Conservation (phyloP, 371 early-diverging fungal genomes). For the Blakeslea trispora region DNA sequence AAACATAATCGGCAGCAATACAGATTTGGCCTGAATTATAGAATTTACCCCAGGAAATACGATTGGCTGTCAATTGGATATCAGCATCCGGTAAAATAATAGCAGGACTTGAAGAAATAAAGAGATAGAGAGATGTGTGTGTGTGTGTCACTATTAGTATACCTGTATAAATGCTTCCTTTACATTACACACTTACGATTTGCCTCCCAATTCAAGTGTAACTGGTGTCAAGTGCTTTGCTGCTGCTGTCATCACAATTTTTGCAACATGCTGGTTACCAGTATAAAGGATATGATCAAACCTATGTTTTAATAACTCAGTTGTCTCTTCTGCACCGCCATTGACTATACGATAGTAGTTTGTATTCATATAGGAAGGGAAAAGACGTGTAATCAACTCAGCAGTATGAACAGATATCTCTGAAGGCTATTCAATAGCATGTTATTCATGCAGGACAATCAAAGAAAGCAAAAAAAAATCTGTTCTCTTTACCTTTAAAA, state of each 20-base stretch:
- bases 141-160: too few species aligned
- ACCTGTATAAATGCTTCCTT: too few species aligned
- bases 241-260: conserved; percentile 78
- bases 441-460: too few species aligned
- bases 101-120: conserved; percentile 54
- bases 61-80: conserved; percentile 65
- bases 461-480: too few species aligned
- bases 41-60: conserved; percentile 84
- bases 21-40: conserved; percentile 90
- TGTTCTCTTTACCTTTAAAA: conserved; percentile 59
- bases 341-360: conserved; percentile 69
- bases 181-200: conserved; percentile 48
- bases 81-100: conserved; percentile 70
- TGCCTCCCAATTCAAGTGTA: conserved; percentile 89
- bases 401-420: conserved; percentile 78
- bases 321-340: conserved; percentile 81
- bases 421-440: conserved; percentile 67
- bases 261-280: conserved; percentile 78
- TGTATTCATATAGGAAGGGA: conserved; percentile 77
- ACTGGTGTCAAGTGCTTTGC: conserved; percentile 71
- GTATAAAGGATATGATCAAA: conserved; percentile 92
- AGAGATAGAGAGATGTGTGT: background rate
- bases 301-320: conserved; percentile 65
- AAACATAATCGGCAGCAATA: conserved; percentile 85
- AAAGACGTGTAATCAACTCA: conserved; percentile 58